Percentiles rank a stretch among this genome's conserved stretches.
These are phyloP conservation scores for Spathaspora passalidarum DNA, from an alignment of 805 yeast species.

Conservation along the genomic window DNA sequence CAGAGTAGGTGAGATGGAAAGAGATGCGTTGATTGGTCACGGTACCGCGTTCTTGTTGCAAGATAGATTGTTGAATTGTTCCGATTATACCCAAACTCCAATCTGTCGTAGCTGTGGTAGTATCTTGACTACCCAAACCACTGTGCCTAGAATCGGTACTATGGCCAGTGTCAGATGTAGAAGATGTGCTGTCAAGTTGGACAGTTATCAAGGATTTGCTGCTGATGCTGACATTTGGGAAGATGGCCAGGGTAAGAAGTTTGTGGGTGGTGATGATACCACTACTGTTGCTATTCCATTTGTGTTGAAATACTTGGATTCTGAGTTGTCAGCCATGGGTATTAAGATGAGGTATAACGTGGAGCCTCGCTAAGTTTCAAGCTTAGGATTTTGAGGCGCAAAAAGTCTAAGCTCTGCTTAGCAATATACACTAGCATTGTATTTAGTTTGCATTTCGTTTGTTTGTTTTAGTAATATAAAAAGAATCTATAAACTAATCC, in stretches of 20 bases:
- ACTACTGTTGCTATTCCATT: slow-evolving; percentile 96
- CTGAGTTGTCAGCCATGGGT: slow-evolving; percentile 97
- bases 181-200: slow-evolving; percentile 78
- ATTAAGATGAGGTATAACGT: slow-evolving; percentile 88
- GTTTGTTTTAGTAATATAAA: neutral
- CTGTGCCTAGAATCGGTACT: slow-evolving; percentile 89
- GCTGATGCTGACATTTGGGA: slow-evolving; percentile 87
- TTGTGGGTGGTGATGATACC: slow-evolving; percentile 90
- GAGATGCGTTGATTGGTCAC: slow-evolving; percentile 98
- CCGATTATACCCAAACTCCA: slow-evolving; percentile 90
- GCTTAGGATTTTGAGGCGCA: no score
- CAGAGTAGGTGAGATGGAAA: slow-evolving; percentile 99
- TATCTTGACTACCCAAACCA: slow-evolving; percentile 79
- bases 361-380: slow-evolving; percentile 50
- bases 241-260: slow-evolving; percentile 91
- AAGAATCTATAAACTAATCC: neutral
- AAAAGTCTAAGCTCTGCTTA: neutral
- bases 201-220: slow-evolving; percentile 50
- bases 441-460: slow-evolving; percentile 1
- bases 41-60: slow-evolving; percentile 94
- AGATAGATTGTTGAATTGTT: slow-evolving; percentile 91
- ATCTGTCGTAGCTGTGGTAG: slow-evolving; percentile 94
- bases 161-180: slow-evolving; percentile 80
- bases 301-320: slow-evolving; percentile 90
- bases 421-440: neutral